These are phyloP conservation scores for Claviceps capensis DNA, from an alignment of 2,329 filamentous ascomycete genomes.

Conservation along the genomic window DNA sequence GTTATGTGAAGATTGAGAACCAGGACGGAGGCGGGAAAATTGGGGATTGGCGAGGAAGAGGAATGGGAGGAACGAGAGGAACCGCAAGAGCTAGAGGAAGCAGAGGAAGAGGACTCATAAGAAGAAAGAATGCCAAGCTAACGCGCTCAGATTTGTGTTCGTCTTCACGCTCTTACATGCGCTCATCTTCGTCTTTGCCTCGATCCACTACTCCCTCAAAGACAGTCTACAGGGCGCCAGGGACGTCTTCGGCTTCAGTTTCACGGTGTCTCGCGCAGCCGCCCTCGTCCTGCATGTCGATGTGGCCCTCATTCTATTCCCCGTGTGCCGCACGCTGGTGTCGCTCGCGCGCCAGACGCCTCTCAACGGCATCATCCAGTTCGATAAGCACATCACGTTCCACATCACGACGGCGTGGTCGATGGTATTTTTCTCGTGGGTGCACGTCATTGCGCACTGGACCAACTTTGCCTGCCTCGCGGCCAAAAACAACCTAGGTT, in stretches of 20 bases:
- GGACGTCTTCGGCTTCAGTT: slow-evolving; percentile 60
- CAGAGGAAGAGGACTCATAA: too few species aligned
- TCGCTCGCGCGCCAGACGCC: slow-evolving; percentile 69
- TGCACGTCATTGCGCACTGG: slow-evolving; percentile 78
- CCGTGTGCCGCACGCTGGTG: slow-evolving; percentile 73
- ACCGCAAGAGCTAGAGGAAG: too few species aligned
- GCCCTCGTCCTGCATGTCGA: slow-evolving; percentile 72
- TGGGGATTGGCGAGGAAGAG: too few species aligned
- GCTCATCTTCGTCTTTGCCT: slow-evolving; percentile 68
- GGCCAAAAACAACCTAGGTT: slow-evolving; percentile 59
- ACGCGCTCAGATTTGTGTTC: slow-evolving; percentile 50
- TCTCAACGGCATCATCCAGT: slow-evolving; percentile 74
- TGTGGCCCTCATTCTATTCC: slow-evolving; percentile 64
- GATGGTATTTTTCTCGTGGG: slow-evolving; percentile 78
- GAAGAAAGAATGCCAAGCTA: too few species aligned
- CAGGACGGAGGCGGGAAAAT: too few species aligned
- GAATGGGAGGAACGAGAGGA: too few species aligned
- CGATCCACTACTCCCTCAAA: slow-evolving; percentile 68
- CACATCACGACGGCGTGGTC: slow-evolving; percentile 78
- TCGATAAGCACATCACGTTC: slow-evolving; percentile 83
- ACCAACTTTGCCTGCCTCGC: slow-evolving; percentile 72
- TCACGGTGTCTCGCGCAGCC: slow-evolving; percentile 61
- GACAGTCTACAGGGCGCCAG: slow-evolving; percentile 56
- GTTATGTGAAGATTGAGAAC: too few species aligned
- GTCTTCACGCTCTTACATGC: slow-evolving; percentile 60